These are phyloP conservation scores for Vigna trinervia DNA, from an alignment of 306 rosid species.

Conservation along the genomic window DNA sequence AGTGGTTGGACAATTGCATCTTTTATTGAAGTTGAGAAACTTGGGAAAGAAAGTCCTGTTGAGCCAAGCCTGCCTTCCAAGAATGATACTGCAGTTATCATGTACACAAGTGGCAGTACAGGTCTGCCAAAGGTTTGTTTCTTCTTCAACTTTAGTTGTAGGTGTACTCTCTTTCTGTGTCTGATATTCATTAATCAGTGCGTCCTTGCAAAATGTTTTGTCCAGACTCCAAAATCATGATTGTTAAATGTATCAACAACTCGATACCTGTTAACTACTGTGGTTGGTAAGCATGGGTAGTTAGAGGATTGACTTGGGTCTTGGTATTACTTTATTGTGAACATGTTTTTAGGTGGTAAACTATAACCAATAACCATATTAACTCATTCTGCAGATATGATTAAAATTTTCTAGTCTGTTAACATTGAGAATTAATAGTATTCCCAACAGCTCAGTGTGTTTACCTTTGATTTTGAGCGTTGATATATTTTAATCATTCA, in stretches of 20 bases:
- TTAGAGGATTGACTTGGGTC: constrained; percentile 16
- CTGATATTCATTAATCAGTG: constrained; percentile 37
- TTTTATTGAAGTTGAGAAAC: constrained; percentile 78
- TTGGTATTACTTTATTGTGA: constrained; percentile 23
- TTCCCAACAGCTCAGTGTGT: not conserved
- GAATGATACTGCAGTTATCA: constrained; percentile 70
- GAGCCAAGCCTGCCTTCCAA: constrained; percentile 79
- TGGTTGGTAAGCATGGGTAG: not conserved
- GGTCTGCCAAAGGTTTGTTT: constrained; percentile 90
- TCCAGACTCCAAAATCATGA: not conserved
- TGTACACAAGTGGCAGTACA: constrained; percentile 98
- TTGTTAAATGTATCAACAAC: constrained; percentile 3
- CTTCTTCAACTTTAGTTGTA: constrained; percentile 34
- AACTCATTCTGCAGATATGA: constrained; percentile 8
- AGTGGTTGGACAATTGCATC: constrained; percentile 64
- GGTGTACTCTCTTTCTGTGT: not conserved
- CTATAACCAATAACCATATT: not conserved
- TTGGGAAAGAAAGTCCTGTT: constrained; percentile 67
- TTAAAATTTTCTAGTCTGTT: not conserved
- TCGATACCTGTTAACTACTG: not conserved
- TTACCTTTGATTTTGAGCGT: not conserved
- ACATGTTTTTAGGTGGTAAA: constrained; percentile 23
- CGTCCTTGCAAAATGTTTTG: constrained; percentile 21
- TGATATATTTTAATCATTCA: not conserved
- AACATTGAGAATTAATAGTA: constrained; percentile 30